These are phyloP conservation scores for Phytophthora boehmeriae DNA, from an alignment of 352 stramenopile genomes.

Conservation along the genomic window DNA sequence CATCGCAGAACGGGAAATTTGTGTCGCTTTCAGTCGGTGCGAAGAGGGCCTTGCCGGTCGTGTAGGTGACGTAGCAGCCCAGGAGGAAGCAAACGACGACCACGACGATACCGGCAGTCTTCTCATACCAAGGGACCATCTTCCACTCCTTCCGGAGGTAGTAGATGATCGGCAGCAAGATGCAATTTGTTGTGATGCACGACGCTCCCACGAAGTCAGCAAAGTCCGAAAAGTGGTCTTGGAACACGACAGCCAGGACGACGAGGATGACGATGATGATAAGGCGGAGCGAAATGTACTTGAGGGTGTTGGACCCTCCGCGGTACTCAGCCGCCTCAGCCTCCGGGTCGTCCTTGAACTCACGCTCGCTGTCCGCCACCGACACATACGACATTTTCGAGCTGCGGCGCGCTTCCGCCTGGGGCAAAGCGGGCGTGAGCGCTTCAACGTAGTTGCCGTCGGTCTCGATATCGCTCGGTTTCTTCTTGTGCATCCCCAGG, in stretches of 20 bases:
- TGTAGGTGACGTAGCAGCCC: conserved; percentile 31
- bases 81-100: conserved; percentile 22
- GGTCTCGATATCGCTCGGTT: conserved; percentile 12
- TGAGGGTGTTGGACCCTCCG: conserved; percentile 32
- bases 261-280: conserved; percentile 46
- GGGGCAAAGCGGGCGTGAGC: conserved; percentile 16
- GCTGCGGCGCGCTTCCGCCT: conserved; percentile 24
- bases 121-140: conserved; percentile 23
- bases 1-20: conserved; percentile 32
- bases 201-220: conserved; percentile 44
- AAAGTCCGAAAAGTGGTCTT: conserved; percentile 46
- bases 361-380: conserved; percentile 34
- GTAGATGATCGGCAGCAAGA: conserved; percentile 44
- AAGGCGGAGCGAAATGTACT: conserved; percentile 44
- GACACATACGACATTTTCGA: conserved; percentile 54
- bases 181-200: conserved; percentile 41
- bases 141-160: conserved; percentile 37
- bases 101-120: conserved; percentile 16
- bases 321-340: conserved; percentile 44
- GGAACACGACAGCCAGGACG: conserved; percentile 35
- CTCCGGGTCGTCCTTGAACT: conserved; percentile 25
- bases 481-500: no score
- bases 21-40: conserved; percentile 10
- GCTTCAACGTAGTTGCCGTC: conserved; percentile 23
- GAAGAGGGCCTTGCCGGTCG: conserved; percentile 28